phyloP scores from a whole-genome alignment of 495 filamentous ascomycete genomes.

The Aspergillus sparsus region DNA sequence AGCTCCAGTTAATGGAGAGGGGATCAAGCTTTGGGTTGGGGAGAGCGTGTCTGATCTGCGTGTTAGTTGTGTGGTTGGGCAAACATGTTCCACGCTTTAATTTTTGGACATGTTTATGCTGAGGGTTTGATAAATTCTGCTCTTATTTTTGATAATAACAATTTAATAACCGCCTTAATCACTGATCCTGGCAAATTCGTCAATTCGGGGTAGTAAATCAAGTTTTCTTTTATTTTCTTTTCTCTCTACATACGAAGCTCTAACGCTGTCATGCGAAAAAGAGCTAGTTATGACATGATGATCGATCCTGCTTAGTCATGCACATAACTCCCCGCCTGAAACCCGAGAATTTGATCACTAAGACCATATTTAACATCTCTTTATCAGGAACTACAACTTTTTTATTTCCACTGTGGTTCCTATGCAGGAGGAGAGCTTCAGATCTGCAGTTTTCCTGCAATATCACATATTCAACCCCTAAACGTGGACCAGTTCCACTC shows the following conservation, averaged over 20 bases:
- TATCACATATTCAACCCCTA: neutral
- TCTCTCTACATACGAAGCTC: too few species aligned
- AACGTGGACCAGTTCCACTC: neutral
- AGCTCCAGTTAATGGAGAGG: slow-evolving; percentile 46
- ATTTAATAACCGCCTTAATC: too few species aligned
- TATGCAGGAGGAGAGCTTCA: neutral
- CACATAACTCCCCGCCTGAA: too few species aligned
- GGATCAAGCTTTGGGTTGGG: slow-evolving; percentile 48
- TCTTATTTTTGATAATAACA: neutral
- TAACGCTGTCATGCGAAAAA: too few species aligned
- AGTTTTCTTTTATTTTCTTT: too few species aligned
- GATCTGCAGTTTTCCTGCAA: neutral
- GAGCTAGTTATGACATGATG: too few species aligned
- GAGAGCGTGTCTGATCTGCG: slow-evolving; percentile 46
- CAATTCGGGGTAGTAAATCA: too few species aligned
- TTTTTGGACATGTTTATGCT: neutral
- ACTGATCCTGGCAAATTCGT: too few species aligned
- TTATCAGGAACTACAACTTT: neutral
- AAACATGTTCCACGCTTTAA: slow-evolving; percentile 21
- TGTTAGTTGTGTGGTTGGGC: slow-evolving; percentile 41
- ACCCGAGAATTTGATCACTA: too few species aligned
- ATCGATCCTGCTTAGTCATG: neutral
- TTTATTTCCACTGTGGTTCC: neutral
- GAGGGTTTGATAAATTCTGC: neutral
- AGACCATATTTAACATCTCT: too few species aligned